These are phyloP conservation scores for Tulasnella sp. DNA, from an alignment of 768 basidiomycete genomes.

Conservation along the genomic window DNA sequence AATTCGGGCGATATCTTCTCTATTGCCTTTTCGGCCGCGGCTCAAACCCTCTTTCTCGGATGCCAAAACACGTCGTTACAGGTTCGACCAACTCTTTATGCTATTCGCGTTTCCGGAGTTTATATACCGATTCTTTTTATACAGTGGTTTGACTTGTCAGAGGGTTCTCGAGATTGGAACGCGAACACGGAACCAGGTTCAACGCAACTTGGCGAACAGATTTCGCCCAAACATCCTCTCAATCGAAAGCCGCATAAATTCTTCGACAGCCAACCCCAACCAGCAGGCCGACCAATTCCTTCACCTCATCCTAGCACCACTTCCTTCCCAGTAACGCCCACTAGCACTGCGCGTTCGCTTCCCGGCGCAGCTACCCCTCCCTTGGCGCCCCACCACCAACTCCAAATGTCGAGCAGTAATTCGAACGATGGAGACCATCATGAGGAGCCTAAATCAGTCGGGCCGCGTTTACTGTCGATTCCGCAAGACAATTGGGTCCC, in stretches of 20 bases:
- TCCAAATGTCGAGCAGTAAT: background rate
- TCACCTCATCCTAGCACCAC: background rate
- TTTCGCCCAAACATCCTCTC: background rate
- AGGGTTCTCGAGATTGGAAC: slow-evolving; percentile 1
- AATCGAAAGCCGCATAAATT: slow-evolving; percentile 60
- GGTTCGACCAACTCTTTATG: background rate
- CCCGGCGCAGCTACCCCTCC: slow-evolving; percentile 12
- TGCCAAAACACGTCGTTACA: slow-evolving; percentile 83
- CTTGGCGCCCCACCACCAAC: background rate
- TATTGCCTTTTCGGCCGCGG: slow-evolving; percentile 61
- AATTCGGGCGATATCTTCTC: slow-evolving; percentile 85
- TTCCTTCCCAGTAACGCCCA: slow-evolving; percentile 8
- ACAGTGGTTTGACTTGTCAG: slow-evolving; percentile 70
- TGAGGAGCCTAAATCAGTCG: background rate
- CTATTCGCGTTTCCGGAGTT: background rate
- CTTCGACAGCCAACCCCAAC: slow-evolving; percentile 81
- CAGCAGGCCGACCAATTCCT: slow-evolving; percentile 44
- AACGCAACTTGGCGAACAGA: background rate
- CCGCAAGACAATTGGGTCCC: slow-evolving; percentile 65
- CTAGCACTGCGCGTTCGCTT: background rate
- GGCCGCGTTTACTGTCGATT: slow-evolving; percentile 41
- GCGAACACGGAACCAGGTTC: background rate
- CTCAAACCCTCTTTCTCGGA: slow-evolving; percentile 72
- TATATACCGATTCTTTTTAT: slow-evolving; percentile 29
- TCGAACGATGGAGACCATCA: background rate